Conservation (phyloP, 2,329 filamentous ascomycete species). For the Talaromyces piceae region DNA sequence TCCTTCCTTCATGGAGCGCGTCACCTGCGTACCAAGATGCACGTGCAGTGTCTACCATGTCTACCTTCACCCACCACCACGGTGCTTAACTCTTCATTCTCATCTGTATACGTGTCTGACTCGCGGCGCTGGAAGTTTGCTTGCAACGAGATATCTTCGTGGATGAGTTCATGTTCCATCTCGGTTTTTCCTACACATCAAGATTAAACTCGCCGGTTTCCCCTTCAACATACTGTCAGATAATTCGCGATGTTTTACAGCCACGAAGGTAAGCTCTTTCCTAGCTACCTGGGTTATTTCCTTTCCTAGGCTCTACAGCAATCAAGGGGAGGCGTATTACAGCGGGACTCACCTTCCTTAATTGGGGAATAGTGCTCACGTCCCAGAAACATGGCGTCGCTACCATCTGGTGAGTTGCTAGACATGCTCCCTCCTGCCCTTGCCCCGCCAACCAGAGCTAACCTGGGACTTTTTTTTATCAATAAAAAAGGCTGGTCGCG, state of each 20-base stretch:
- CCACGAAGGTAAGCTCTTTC: slow-evolving; percentile 66
- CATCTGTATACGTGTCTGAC: not conserved
- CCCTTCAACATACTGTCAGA: not conserved
- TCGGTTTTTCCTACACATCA: not conserved
- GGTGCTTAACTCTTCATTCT: not conserved
- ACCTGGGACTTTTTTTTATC: not conserved
- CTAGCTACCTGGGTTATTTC: not conserved
- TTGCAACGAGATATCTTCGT: not conserved
- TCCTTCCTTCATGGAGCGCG: not conserved
- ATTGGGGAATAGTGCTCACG: slow-evolving; percentile 57
- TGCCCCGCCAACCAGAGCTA: not conserved
- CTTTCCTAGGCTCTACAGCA: not conserved
- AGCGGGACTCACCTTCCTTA: slow-evolving; percentile 7
- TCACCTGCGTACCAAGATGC: not conserved
- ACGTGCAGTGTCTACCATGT: not conserved
- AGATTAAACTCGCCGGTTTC: no score
- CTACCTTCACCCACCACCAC: not conserved
- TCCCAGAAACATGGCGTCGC: slow-evolving; percentile 84
- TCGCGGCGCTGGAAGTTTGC: not conserved
- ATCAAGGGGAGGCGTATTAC: not conserved
- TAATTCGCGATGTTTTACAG: slow-evolving; percentile 74
- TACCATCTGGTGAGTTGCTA: slow-evolving; percentile 72
- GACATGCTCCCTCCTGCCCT: slow-evolving; percentile 2
- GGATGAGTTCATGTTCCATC: not conserved
- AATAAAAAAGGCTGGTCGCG: slow-evolving; percentile 67